These are phyloP conservation scores for Blastocystis sp. DNA, from an alignment of 352 stramenopile species.

Conservation along the genomic window DNA sequence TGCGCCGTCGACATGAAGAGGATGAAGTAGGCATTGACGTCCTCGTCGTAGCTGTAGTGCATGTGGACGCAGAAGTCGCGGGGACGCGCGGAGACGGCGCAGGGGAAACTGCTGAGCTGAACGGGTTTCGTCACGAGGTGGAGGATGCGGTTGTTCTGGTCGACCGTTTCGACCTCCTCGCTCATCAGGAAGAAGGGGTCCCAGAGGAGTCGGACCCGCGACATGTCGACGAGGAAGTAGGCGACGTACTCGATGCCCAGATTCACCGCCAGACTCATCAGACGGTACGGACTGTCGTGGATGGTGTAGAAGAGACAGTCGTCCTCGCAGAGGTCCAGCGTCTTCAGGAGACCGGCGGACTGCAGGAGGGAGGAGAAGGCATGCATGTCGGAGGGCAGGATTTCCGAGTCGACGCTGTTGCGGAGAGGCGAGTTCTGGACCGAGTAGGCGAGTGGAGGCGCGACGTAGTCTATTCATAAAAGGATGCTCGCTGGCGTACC, in stretches of 20 bases:
- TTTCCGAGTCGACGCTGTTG: neutral
- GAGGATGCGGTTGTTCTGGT: constrained; percentile 42
- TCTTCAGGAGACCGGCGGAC: neutral
- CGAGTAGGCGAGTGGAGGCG: neutral
- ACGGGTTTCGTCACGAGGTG: constrained; percentile 50
- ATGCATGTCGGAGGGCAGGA: constrained; percentile 17
- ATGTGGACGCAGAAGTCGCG: neutral
- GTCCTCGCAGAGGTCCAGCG: neutral
- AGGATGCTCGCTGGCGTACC: neutral
- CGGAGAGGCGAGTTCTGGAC: neutral
- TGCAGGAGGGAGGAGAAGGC: constrained; percentile 24
- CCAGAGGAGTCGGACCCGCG: neutral
- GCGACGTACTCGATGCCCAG: constrained; percentile 27
- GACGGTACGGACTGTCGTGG: neutral
- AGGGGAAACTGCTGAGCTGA: neutral
- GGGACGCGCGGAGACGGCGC: neutral
- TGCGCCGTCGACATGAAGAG: neutral
- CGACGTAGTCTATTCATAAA: neutral
- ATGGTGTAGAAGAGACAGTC: constrained; percentile 25
- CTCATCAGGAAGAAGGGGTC: constrained; percentile 19
- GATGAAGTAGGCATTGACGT: constrained; percentile 36
- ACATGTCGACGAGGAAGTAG: constrained; percentile 27
- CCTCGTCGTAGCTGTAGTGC: constrained; percentile 18
- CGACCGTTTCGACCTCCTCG: neutral
- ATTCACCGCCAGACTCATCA: neutral